These are phyloP conservation scores for Excoecaria cochinchinensis DNA, from an alignment of 345 rosid species.

Conservation along the genomic window DNA sequence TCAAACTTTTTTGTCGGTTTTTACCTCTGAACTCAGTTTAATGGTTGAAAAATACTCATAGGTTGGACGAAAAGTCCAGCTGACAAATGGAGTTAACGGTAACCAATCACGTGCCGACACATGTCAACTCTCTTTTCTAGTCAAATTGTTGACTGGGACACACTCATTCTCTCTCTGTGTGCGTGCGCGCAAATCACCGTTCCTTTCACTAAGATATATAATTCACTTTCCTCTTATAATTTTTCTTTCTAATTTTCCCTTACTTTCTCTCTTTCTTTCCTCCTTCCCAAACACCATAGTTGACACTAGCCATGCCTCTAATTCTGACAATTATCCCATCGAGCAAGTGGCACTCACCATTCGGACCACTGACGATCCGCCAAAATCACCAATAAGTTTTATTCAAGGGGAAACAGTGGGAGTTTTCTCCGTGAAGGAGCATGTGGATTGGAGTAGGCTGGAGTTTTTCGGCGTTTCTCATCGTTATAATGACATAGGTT, in stretches of 20 bases:
- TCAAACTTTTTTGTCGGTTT: no score
- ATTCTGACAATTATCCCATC: constrained; percentile 47
- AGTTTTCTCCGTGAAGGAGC: constrained; percentile 63
- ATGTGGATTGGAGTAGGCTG: constrained; percentile 49
- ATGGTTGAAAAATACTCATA: no score
- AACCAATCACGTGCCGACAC: no score
- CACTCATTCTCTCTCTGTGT: no score
- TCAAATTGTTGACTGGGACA: no score
- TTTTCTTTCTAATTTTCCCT: not conserved
- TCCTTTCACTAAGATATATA: constrained; percentile 43
- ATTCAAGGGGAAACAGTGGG: constrained; percentile 42
- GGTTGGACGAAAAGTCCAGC: no score
- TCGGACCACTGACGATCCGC: constrained; percentile 49
- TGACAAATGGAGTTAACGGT: no score
- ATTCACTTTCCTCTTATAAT: not conserved
- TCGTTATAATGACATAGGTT: constrained; percentile 61
- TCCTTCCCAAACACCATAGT: constrained; percentile 22
- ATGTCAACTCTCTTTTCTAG: no score
- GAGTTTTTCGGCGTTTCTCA: constrained; percentile 50
- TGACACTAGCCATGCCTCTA: constrained; percentile 1
- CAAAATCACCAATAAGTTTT: constrained; percentile 31
- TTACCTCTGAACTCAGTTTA: no score
- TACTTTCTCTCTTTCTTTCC: no score
- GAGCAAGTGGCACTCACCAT: constrained; percentile 74
- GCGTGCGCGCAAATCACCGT: constrained; percentile 34